Evolutionary conservation across 768 basidiomycete genomes (phyloP), one percentile per base, ranked within the genome.

Genomic region (Rhodosporidiobolus odoratus): DNA sequence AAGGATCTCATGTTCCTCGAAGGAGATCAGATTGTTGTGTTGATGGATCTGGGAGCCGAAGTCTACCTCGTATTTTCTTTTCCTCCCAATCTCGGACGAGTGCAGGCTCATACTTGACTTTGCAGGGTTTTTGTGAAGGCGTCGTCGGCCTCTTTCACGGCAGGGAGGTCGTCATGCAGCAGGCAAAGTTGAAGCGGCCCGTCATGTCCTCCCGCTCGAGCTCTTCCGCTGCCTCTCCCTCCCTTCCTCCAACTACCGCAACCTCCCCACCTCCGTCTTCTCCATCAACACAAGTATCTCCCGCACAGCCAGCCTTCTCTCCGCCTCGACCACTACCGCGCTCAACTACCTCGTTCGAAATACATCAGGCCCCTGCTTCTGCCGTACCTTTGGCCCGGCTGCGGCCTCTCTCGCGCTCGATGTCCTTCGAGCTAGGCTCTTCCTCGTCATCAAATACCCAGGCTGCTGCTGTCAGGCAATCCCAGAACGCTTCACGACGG

Each of bases 1-100:
- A 87, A 87, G 32, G 91, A 92, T 79, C 83, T 93, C 54, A 93
- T 93, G 91, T 92, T 93, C 78, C 79, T 92, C 58, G 87, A 89
- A 84, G 87, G 86, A 66, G 91, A 93, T 74, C 86, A 89, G 77
- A 89, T 93, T 57, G 85, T 83, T 0, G 89, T 92, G 0, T 79
- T 93, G 38, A 85, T 89, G 84, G 89, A 90, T 64, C 75, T 91
- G 3, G 79, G 82, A 0, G 84, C 85, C 8, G 83, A 85, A 0
- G 85, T 83, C 15, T 91, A 83, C 79, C 81, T 92, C n/a, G 90
- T 91, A 66, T 66, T 84, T 84, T 38, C 56, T 40, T 37, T 45
- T 10, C 10, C 34, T 27, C 3, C 41, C 32, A 30, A 25, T 15
- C 30, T 40, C 21, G 19, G 15, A 43, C 62, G 23, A 57, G 45